phyloP scores from a whole-genome alignment of 495 filamentous ascomycete genomes.

The Penicillium psychrofluorescens region DNA sequence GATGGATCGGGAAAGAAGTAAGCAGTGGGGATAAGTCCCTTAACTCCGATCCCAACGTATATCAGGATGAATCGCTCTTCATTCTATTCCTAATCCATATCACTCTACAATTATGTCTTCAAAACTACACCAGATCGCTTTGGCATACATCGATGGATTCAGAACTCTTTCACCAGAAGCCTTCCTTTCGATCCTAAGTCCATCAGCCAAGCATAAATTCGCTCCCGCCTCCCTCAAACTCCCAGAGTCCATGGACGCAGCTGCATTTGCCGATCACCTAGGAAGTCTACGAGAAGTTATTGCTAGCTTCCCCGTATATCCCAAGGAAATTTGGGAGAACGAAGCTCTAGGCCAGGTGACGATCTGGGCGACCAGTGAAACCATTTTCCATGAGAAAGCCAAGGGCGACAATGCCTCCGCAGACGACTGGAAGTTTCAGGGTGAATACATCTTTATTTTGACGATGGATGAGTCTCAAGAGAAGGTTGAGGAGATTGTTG shows the following conservation, averaged over 20 bases:
- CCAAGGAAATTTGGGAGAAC: slow-evolving; percentile 19
- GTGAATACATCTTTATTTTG: slow-evolving; percentile 36
- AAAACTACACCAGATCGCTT: slow-evolving; percentile 2
- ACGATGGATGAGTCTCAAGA: slow-evolving; percentile 26
- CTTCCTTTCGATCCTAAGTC: slow-evolving; percentile 9
- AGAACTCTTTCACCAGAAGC: slow-evolving; percentile 2
- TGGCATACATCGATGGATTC: slow-evolving; percentile 6
- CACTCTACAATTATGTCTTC: not conserved
- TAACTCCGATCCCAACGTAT: not conserved
- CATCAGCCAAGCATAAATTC: slow-evolving; percentile 12
- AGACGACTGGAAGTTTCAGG: slow-evolving; percentile 13
- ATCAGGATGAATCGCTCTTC: no score
- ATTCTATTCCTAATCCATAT: no score
- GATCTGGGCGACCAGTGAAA: slow-evolving; percentile 17
- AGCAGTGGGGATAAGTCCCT: not conserved
- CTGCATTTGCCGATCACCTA: slow-evolving; percentile 9
- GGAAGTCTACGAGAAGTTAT: slow-evolving; percentile 9
- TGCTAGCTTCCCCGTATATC: slow-evolving; percentile 11
- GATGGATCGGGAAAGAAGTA: no score
- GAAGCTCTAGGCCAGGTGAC: slow-evolving; percentile 12
- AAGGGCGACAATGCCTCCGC: slow-evolving; percentile 9
- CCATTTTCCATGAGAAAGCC: slow-evolving; percentile 7
- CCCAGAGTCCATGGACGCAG: slow-evolving; percentile 7
- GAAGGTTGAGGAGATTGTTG: slow-evolving; percentile 22
- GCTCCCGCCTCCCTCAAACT: slow-evolving; percentile 16